Evolutionary conservation across 176 grass and related monocot genomes (phyloP), one percentile per base, ranked within the genome.

Genomic region (Musa acuminata): DNA sequence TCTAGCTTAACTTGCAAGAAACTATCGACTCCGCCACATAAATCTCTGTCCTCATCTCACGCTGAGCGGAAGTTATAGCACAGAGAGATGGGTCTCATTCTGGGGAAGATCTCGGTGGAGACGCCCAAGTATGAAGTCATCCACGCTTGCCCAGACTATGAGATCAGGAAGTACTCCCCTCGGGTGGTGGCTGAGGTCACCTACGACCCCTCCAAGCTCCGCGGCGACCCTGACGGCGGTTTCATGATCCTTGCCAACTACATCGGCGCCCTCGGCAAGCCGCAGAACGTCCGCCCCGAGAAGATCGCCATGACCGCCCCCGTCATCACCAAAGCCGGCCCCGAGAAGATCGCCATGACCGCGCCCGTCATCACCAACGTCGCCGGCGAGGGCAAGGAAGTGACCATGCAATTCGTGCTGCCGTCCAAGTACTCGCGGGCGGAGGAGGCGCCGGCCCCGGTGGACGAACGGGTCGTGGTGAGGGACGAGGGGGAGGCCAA

Each of bases 101-200:
- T 97, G 1, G 90, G 94, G 13, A 97, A 85, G 79, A 97, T 97
- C 83, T 81, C 82, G 27, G 94, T 85, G 57, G 94, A 97, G 87
- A 93, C 82, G 53, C 94, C 94, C 2, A 97, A 97, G 74, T 82
- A 91, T 74, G 90, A 97, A 71, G 82, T 97, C 76, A 22, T 93
- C 73, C 84, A 85, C 82, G 22, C 84, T 20, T 89, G 85, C 72
- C 66, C 80, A 35, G 94, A 91, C 81, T 97, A 97, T 77, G 94
- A 97, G 94, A 87, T 97, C 79, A 83, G 87, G 71, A 85, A 66
- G 77, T 97, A 97, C 84, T 74, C 84, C 10, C 79, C 86, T 9
- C 86, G 83, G 65, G 82, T 97, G 60, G 54, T 82, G 35, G 94
- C 94, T 21, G 90, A 97, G 87, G 84, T 84, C 79, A 93, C 87